Conservation (phyloP, 202 grass and related monocot genomes). For the Carex arenaria region DNA sequence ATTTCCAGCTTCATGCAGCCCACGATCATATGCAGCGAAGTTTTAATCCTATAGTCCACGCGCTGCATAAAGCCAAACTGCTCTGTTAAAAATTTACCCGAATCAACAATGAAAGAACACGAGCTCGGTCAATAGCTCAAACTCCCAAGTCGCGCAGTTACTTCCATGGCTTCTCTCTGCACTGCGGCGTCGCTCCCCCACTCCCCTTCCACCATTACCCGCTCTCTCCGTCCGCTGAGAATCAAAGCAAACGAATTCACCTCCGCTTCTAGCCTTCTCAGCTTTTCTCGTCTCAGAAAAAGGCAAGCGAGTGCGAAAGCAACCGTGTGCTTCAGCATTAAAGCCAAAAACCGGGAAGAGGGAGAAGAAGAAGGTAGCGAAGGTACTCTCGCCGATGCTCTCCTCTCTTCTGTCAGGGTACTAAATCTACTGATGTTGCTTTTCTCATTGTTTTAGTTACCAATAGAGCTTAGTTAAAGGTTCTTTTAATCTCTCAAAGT, state of each 20-base stretch:
- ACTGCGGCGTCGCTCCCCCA: not conserved
- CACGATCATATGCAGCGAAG: no score
- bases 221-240: not conserved
- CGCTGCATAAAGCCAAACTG: no score
- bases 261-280: not conserved
- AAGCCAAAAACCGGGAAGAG: not conserved
- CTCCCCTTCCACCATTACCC: not conserved
- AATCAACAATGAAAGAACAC: not conserved
- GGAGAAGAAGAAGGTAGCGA: not conserved
- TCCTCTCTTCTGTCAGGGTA: slow-evolving; percentile 22
- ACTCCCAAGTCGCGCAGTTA: not conserved
- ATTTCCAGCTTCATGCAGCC: no score
- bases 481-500: not conserved
- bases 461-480: not conserved
- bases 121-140: not conserved
- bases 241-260: not conserved
- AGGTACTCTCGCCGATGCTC: slow-evolving; percentile 11
- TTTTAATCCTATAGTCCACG: no score
- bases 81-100: not conserved
- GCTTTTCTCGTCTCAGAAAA: not conserved
- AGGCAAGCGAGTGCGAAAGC: not conserved
- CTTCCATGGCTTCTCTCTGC: slow-evolving; percentile 15
- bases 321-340: not conserved
- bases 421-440: not conserved
- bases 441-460: not conserved